Base-by-base conservation (phyloP, 2,329 filamentous ascomycete species). In the Paecilomyces sp. region DNA sequence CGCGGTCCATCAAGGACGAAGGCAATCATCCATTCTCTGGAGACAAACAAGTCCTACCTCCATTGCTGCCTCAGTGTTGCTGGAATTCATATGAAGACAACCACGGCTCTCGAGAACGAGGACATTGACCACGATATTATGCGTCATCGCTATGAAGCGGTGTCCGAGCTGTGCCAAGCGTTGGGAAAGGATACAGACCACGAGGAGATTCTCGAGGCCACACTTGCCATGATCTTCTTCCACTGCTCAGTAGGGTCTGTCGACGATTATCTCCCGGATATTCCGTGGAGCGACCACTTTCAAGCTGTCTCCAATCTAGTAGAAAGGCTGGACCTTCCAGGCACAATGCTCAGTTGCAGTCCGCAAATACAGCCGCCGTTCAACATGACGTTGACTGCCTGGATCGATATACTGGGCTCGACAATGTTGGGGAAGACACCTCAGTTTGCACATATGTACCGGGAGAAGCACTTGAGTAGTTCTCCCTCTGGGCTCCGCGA, bases 201-300 rank as follows among this genome's bases (percentile, higher is more conserved):
- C 73, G 84, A 89, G 61, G 86, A 94, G 74, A 95, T 96, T 67
- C 85, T 97, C 12, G 93, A 97, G 76, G 92, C 93, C 1, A 92
- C 92, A 0, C 83, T 97, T 4, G 92, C 90, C 57, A 92, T 97
- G 85, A 96, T 97, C 73, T 94, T 96, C 79, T 95, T 97, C 81
- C 92, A 96, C 72, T 94, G 90, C 77, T 88, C 91, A 28, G 93
- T 97, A 64, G 93, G 93, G 58, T 86, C 90, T 68, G 87, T 89
- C 36, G 89, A 94, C 67, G 91, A 97, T 71, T 84, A 84, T 54
- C 85, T 97, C 25, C 89, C 91, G 15, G 92, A 97, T 72, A 96
- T 97, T 67, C 88, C 92, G 24, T 99, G 94, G 94, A 90, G 93
- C 78, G 90, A 96, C 73, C 94, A 99, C 79, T 97, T 97, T 79